These are phyloP conservation scores for Claviceps lovelessii DNA, from an alignment of 2,329 filamentous ascomycete species.

Conservation along the genomic window DNA sequence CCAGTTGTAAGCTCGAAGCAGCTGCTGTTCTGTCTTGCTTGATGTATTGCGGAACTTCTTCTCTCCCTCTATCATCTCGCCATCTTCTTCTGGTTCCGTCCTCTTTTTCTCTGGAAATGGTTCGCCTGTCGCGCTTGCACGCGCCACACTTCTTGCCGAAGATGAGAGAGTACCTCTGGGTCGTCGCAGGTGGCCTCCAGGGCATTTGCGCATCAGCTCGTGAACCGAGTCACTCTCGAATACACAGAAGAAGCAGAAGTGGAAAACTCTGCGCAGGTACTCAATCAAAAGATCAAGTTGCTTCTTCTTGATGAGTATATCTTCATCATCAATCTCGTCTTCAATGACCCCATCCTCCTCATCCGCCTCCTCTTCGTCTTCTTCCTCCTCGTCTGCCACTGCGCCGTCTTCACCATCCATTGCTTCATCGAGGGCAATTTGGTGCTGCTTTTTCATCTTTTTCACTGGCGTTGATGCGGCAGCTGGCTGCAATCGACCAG, in stretches of 20 bases:
- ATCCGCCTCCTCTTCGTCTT: slow-evolving; percentile 46
- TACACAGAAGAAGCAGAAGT: slow-evolving; percentile 99
- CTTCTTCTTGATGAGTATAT: slow-evolving; percentile 86
- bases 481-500: slow-evolving; percentile 61
- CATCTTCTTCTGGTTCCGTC: slow-evolving; percentile 48
- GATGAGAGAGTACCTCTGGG: slow-evolving; percentile 75
- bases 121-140: slow-evolving; percentile 69
- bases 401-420: slow-evolving; percentile 52
- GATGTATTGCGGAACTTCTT: slow-evolving; percentile 57
- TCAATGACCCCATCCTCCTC: slow-evolving; percentile 68
- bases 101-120: slow-evolving; percentile 75
- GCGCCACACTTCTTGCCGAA: slow-evolving; percentile 69
- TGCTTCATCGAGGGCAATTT: slow-evolving; percentile 45
- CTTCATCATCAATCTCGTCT: slow-evolving; percentile 81
- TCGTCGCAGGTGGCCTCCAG: slow-evolving; percentile 88
- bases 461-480: slow-evolving; percentile 36
- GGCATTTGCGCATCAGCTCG: slow-evolving; percentile 88
- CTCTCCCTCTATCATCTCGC: slow-evolving; percentile 38
- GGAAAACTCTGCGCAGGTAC: slow-evolving; percentile 91
- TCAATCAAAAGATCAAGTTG: slow-evolving; percentile 90
- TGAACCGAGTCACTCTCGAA: slow-evolving; percentile 97
- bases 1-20: slow-evolving; percentile 95
- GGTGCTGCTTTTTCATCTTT: slow-evolving; percentile 46
- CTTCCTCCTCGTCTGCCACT: slow-evolving; percentile 48
- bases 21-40: slow-evolving; percentile 75